Evolutionary conservation across 163 green algal species (phyloP), one percentile per base, ranked within the genome.

Genomic region (Volvox carteri): DNA sequence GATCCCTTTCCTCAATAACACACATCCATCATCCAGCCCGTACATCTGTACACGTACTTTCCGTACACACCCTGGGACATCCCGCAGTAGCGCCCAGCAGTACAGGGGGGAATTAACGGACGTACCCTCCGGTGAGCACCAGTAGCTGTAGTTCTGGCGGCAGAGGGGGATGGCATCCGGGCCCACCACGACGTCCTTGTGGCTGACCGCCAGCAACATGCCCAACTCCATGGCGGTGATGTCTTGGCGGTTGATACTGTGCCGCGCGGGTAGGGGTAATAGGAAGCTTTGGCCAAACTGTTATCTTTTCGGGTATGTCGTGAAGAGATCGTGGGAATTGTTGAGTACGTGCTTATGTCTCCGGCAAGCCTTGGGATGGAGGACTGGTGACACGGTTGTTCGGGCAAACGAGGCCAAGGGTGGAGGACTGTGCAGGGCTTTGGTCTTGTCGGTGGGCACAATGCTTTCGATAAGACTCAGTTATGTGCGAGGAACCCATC

Each of bases 121-220:
- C 58, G 3, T 28, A 78, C 79, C 81, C 30, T 73, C 65, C 21
- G 30, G 19, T 4, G 68, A 62, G 37, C 25, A 14, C 83, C 83
- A 88, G 50, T 88, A 88, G 48, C 68, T 75, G 67, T 83, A 88
- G 83, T 74, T 62, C 37, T 88, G 83, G 11, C 28, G 37, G 37
- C 48, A 74, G 30, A 88, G 67, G 1, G 11, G 37, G 25, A 14
- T 16, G 1, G 48, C 77, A 1, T 41, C 78, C 62, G n/a, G 21
- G 9, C 21, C 68, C 12, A 11, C 68, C 68, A 88, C 58, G 68
- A 39, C 35, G 14, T 67, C 30, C 39, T 35, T 23, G 46, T 42
- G 37, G 37, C n/a, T 33, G 37, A 50, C 50, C 30, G 67, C 25
- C 50, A 88, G 83, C 83, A 88, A 67, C 83, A 88, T 41, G 21